Base-by-base conservation (phyloP, 1,284 basidiomycete species). In the Rhodotorula sp. region DNA sequence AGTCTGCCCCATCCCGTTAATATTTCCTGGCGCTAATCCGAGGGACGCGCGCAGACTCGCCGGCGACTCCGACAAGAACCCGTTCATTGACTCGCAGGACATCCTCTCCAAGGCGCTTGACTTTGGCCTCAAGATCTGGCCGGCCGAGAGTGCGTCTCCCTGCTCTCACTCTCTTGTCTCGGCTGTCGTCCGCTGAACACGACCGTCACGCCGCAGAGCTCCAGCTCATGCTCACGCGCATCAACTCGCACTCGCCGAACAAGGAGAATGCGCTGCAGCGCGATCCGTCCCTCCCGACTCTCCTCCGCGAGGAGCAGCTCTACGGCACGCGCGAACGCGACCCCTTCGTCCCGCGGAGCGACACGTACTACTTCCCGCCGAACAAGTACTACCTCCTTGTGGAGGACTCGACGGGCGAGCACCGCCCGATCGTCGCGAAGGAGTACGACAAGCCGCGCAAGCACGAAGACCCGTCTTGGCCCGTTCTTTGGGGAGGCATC, bases 71-170 rank as follows among this genome's bases (percentile, higher is more conserved):
- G 80, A 82, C 68, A 80, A 83, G 62, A 76, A 76, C 57, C 73
- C 73, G 13, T 76, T 79, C 73, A 80, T 79, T 58, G 83, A 84
- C 29, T 80, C 81, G 58, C 84, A 86, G 53, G 85, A 86, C 68
- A 85, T 94, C 46, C 85, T 92, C 9, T 82, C 85, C 67, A 92
- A 94, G 80, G 94, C 94, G 3, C 83, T 87, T 61, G 85, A 85
- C 48, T 90, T 91, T 76, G 87, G 88, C 50, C 91, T 94, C 82
- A 98, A 97, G 82, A 88, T 98, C 41, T 99, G 97, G 95, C 88
- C 83, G 53, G 84, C 89, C 10, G 82, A 87, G 84, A 91, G 80
- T 94, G 86, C 78, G 90, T 90, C 55, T 79, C 55, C 19, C 39
- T 84, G 12, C 48, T 22, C 34, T 13, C 51, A 21, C 53, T 13